Conservation (phyloP, 805 yeast genomes). For the Tetrapisispora iriomotensis region DNA sequence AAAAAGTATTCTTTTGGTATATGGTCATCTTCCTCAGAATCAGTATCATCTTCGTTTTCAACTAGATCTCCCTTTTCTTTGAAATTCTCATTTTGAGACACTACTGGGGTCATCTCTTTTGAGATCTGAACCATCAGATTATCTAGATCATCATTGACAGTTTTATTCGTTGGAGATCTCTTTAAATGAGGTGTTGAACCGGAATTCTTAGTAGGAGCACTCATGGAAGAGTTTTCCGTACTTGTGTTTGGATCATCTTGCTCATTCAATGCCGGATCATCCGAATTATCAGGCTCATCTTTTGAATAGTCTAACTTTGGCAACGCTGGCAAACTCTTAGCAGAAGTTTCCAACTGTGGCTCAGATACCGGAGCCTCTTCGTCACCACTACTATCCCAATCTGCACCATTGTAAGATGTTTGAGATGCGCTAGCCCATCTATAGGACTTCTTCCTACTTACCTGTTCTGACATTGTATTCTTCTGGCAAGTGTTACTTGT, state of each 20-base stretch:
- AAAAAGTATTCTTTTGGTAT: constrained; percentile 2
- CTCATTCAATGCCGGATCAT: neutral
- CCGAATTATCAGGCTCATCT: neutral
- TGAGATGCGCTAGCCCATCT: constrained; percentile 35
- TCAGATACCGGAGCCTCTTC: constrained; percentile 7
- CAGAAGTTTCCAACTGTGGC: neutral
- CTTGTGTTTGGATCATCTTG: neutral
- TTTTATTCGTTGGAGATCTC: constrained; percentile 7
- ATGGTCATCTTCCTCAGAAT: constrained; percentile 5
- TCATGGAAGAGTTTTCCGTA: neutral
- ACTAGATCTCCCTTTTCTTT: neutral
- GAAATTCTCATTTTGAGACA: constrained; percentile 6
- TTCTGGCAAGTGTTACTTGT: too few relatives aligned
- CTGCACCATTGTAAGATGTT: constrained; percentile 35
- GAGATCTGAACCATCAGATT: constrained; percentile 26
- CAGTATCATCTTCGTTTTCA: constrained; percentile 1
- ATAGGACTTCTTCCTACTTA: constrained; percentile 32
- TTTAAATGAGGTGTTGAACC: neutral
- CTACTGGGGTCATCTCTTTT: constrained; percentile 23
- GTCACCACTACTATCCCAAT: constrained; percentile 30
- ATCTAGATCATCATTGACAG: constrained; percentile 23
- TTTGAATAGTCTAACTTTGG: constrained; percentile 20
- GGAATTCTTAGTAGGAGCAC: neutral
- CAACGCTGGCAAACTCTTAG: constrained; percentile 16
- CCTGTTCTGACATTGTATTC: constrained; percentile 23